phyloP scores from a whole-genome alignment of 2,329 filamentous ascomycete genomes.

The Fusarium mexicanum region DNA sequence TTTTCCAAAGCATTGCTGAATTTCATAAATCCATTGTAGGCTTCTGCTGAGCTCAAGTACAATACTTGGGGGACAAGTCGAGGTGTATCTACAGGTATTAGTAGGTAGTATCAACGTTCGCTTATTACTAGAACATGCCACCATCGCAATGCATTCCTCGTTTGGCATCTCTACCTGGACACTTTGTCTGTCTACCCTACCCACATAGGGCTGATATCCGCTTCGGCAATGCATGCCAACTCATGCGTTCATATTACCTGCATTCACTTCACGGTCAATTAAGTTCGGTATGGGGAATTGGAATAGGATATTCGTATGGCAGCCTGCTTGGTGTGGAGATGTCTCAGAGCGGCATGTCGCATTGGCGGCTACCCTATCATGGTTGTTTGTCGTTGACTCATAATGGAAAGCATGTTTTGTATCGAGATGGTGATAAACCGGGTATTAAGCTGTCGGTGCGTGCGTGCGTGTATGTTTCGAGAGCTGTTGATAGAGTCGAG shows the following conservation, averaged over 20 bases:
- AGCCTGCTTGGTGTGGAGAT: constrained; percentile 28
- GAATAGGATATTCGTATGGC: neutral
- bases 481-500: neutral
- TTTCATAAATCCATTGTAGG: neutral
- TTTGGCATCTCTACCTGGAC: neutral
- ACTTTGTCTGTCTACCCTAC: neutral
- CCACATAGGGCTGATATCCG: constrained; percentile 16
- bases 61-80: neutral
- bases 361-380: constrained; percentile 2
- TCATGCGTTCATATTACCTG: constrained; percentile 4
- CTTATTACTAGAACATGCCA: neutral
- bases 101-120: neutral
- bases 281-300: neutral
- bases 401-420: neutral
- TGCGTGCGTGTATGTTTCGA: neutral
- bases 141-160: constrained; percentile 19
- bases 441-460: neutral
- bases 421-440: neutral
- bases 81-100: neutral
- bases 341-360: constrained; percentile 9
- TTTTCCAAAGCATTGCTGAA: no score
- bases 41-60: neutral
- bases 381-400: constrained; percentile 13
- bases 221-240: constrained; percentile 13
- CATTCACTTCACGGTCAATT: neutral